These are phyloP conservation scores for Edaphochlamys debaryana DNA, from an alignment of 139 green algal species.

Conservation along the genomic window DNA sequence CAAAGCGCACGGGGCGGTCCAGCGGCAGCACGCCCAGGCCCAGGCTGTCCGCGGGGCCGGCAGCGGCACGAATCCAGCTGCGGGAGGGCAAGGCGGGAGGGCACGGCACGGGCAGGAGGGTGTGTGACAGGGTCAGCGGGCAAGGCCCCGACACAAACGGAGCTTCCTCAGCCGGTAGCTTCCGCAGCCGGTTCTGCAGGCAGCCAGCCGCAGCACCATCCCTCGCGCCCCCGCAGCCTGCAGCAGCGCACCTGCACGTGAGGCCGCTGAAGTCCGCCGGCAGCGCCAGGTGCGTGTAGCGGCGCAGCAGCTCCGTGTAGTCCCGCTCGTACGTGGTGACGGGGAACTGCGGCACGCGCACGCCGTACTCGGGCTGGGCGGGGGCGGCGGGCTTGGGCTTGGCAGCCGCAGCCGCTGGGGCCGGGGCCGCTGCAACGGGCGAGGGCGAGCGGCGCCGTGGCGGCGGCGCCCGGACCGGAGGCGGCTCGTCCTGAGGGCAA, in stretches of 20 bases:
- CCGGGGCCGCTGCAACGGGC: background rate
- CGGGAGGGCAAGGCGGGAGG: too few species aligned
- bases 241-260: too few species aligned
- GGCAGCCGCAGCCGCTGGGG: background rate
- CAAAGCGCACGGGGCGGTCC: constrained; percentile 48
- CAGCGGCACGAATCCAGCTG: constrained; percentile 1
- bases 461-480: constrained; percentile 8
- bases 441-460: constrained; percentile 12
- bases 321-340: constrained; percentile 51
- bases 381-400: background rate
- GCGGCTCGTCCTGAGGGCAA: constrained; percentile 1
- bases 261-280: constrained; percentile 62
- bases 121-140: too few species aligned
- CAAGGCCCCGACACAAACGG: too few species aligned
- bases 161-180: too few species aligned
- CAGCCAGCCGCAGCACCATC: too few species aligned
- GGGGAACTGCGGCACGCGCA: constrained; percentile 46
- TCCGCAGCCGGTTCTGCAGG: too few species aligned
- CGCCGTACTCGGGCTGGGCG: constrained; percentile 12
- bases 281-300: constrained; percentile 62
- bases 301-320: constrained; percentile 58
- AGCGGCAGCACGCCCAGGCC: constrained; percentile 55
- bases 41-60: constrained; percentile 44
- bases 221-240: too few species aligned
- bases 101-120: too few species aligned